phyloP scores from a whole-genome alignment of 352 stramenopile species.

The Phytophthora constricta region DNA sequence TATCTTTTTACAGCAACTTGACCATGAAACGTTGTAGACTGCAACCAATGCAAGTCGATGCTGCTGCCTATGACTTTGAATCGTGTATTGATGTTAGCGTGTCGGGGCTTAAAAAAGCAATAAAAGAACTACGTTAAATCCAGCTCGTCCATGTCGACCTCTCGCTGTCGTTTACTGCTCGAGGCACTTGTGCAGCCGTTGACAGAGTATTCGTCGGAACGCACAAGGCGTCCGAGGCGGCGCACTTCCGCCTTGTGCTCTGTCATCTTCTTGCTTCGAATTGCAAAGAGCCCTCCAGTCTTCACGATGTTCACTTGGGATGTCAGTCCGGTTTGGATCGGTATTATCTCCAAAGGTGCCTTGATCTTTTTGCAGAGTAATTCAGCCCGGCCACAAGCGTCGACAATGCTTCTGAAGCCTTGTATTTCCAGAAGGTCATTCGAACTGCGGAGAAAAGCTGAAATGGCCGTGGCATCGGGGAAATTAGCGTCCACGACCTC shows the following conservation, averaged over 20 bases:
- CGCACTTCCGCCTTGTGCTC: conserved; percentile 17
- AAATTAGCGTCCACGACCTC: conserved; percentile 12
- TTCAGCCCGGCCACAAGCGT: not conserved
- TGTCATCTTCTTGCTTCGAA: conserved; percentile 1
- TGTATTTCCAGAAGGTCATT: not conserved
- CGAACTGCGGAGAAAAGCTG: conserved; percentile 11
- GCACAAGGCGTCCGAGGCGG: no score
- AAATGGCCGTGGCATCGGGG: not conserved
- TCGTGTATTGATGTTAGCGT: not conserved
- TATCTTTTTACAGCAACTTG: no score
- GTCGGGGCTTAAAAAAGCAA: not conserved
- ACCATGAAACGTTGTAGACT: no score
- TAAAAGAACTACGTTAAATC: not conserved
- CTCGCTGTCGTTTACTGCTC: not conserved
- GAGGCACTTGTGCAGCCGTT: not conserved
- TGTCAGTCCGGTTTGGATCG: not conserved
- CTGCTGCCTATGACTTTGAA: no score
- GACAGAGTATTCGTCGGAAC: no score
- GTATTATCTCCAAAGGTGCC: conserved; percentile 13
- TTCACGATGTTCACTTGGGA: conserved; percentile 16
- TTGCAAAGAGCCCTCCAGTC: conserved; percentile 19
- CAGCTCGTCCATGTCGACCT: not conserved
- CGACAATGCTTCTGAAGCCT: conserved; percentile 5
- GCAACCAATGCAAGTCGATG: no score
- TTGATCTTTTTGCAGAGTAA: conserved; percentile 10